phyloP scores from a whole-genome alignment of 139 green algal species.

The Coelastrella sp. region DNA sequence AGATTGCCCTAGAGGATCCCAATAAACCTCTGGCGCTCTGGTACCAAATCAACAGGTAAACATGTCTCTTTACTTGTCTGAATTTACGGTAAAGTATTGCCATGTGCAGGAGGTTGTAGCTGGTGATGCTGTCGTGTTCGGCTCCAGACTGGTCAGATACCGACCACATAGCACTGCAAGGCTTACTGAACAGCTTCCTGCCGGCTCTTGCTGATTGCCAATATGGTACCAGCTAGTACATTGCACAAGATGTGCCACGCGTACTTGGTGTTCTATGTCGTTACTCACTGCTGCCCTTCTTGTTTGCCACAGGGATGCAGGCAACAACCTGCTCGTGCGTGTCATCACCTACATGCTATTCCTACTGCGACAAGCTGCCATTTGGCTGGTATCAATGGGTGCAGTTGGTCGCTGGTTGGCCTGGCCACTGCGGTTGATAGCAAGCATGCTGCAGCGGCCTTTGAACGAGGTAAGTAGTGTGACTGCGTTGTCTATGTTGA shows the following conservation, averaged over 20 bases:
- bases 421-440: conserved; percentile 5
- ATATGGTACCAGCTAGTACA: too few species aligned
- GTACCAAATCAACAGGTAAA: conserved; percentile 31
- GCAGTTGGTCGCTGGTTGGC: neutral
- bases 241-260: too few species aligned
- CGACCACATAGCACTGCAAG: too few species aligned
- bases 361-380: neutral
- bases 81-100: too few species aligned
- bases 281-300: neutral
- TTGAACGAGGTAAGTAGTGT: conserved; percentile 32
- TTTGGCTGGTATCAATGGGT: neutral
- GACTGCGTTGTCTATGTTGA: too few species aligned
- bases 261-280: neutral
- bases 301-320: conserved; percentile 8
- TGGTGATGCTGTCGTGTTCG: too few species aligned
- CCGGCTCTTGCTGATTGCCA: too few species aligned
- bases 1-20: conserved; percentile 66
- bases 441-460: conserved; percentile 43
- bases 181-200: too few species aligned
- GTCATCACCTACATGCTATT: conserved; percentile 34
- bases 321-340: conserved; percentile 19
- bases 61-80: neutral
- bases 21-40: conserved; percentile 58
- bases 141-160: too few species aligned
- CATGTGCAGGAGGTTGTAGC: too few species aligned